A percentile compares a stretch with the other conserved stretches of the same genome.
Conservation (phyloP, 805 yeast species). For the Kodamaea leandrae region DNA sequence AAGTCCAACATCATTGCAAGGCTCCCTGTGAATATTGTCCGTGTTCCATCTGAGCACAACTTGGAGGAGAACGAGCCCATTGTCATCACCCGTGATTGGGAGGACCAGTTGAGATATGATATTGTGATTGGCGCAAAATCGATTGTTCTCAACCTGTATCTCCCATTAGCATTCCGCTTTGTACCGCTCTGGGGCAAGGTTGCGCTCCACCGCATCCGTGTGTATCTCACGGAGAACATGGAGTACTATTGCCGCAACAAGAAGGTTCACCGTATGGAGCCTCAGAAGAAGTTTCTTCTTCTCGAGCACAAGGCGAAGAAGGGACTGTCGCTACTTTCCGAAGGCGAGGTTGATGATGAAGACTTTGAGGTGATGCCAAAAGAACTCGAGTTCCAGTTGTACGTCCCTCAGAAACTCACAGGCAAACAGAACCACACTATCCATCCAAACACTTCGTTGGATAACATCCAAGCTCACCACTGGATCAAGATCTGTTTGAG, state of each 20-base stretch:
- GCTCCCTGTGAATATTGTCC: constrained; percentile 61
- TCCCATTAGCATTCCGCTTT: constrained; percentile 82
- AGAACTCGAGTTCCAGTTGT: constrained; percentile 84
- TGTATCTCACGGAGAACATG: constrained; percentile 82
- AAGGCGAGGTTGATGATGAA: constrained; percentile 27
- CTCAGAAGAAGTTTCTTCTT: constrained; percentile 73
- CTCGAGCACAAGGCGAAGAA: constrained; percentile 73
- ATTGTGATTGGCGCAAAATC: constrained; percentile 88
- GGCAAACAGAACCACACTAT: constrained; percentile 46
- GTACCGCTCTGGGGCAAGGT: constrained; percentile 82
- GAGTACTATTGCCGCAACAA: constrained; percentile 86
- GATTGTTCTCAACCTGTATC: constrained; percentile 73
- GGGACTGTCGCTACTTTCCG: constrained; percentile 46
- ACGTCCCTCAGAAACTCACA: constrained; percentile 67
- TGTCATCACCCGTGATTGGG: constrained; percentile 89
- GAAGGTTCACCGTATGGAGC: constrained; percentile 90
- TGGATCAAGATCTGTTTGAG: constrained; percentile 92
- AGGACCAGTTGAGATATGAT: constrained; percentile 84
- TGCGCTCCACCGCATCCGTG: constrained; percentile 78
- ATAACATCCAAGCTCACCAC: constrained; percentile 83
- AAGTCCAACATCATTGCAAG: constrained; percentile 69
- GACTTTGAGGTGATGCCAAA: constrained; percentile 62
- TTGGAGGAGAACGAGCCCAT: constrained; percentile 93
- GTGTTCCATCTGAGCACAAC: constrained; percentile 75
- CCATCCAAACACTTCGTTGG: constrained; percentile 84